A percentile compares a stretch with the other conserved stretches of the same genome.
These are phyloP conservation scores for Kingdonia uniflora DNA, from an alignment of 164 flowering plant genomes.

Conservation along the genomic window DNA sequence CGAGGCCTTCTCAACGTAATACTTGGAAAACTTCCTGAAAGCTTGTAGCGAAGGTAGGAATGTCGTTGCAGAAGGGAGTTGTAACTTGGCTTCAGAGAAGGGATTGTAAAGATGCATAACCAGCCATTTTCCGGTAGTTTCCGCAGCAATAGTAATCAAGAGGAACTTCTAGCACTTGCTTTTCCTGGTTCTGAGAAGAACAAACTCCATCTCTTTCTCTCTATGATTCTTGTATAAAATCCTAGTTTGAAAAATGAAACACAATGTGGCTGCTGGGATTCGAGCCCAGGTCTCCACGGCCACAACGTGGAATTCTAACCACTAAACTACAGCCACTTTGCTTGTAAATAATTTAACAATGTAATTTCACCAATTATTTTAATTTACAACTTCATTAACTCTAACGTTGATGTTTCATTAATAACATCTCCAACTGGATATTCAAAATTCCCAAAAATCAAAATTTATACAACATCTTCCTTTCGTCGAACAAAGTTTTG, in stretches of 20 bases:
- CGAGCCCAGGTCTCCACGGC: slow-evolving; percentile 99
- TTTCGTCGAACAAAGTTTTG: no score
- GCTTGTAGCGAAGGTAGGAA: background rate
- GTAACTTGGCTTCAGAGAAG: background rate
- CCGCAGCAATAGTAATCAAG: background rate
- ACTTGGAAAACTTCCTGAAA: background rate
- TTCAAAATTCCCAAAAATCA: no score
- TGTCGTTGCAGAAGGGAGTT: background rate
- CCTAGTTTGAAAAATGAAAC: no score
- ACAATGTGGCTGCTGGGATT: slow-evolving; percentile 98
- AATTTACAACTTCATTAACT: no score
- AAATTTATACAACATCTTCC: no score
- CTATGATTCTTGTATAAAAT: no score
- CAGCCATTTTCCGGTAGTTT: background rate
- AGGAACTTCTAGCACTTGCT: background rate
- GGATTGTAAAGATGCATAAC: background rate
- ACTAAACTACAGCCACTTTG: slow-evolving; percentile 59
- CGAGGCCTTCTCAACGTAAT: background rate
- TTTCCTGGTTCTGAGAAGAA: no score
- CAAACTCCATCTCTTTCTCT: no score
- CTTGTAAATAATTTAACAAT: no score
- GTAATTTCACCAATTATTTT: no score
- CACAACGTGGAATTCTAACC: slow-evolving; percentile 97
- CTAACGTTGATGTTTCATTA: no score
- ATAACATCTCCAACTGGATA: no score